These are phyloP conservation scores for Inosperma sp. DNA, from an alignment of 768 basidiomycete species.

Conservation along the genomic window DNA sequence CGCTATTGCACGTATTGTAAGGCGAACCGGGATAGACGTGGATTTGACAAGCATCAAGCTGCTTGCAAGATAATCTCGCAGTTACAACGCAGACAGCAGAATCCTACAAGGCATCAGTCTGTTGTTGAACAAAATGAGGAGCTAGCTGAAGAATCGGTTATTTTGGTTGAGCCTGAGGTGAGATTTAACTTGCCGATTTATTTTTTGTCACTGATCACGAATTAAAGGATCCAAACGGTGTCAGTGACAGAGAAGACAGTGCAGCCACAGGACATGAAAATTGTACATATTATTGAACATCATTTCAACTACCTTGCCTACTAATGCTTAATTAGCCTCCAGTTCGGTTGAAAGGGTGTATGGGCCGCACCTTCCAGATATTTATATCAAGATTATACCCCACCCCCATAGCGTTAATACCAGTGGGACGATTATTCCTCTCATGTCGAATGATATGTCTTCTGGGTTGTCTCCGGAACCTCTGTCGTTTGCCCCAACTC, in stretches of 20 bases:
- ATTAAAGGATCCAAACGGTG: not conserved
- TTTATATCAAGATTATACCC: constrained; percentile 18
- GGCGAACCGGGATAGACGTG: constrained; percentile 6
- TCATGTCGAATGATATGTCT: not conserved
- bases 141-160: not conserved
- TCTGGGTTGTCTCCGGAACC: not conserved
- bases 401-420: constrained; percentile 13
- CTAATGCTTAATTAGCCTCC: not conserved
- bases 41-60: constrained; percentile 12
- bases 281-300: not conserved
- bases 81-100: not conserved
- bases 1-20: constrained; percentile 13
- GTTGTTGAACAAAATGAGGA: not conserved
- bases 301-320: not conserved
- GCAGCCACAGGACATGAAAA: not conserved
- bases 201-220: not conserved
- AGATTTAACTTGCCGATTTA: not conserved
- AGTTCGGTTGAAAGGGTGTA: not conserved
- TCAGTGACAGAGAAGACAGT: not conserved
- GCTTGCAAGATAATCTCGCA: constrained; percentile 10
- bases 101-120: not conserved
- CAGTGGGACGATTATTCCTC: constrained; percentile 7
- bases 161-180: no score
- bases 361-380: constrained; percentile 13
- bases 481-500: constrained; percentile 2